These are phyloP conservation scores for Aristolochia californica DNA, from an alignment of 164 flowering plant genomes.

Conservation along the genomic window DNA sequence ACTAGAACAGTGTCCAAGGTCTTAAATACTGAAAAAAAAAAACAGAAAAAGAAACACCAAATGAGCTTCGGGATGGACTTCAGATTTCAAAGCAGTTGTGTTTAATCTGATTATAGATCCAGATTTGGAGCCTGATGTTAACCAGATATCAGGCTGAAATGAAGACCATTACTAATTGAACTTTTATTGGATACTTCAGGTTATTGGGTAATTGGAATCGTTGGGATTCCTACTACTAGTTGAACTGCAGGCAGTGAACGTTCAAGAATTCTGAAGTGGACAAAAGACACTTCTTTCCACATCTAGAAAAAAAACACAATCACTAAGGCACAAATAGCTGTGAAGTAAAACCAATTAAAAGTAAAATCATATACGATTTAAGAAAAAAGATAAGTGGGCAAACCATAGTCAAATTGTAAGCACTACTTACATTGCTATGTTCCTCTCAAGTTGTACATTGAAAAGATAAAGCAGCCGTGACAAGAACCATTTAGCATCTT, in stretches of 20 bases:
- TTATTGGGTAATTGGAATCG: no score
- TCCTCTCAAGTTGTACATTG: slow-evolving; percentile 79
- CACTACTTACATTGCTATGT: slow-evolving; percentile 67
- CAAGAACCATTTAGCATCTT: slow-evolving; percentile 62
- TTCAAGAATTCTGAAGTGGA: not conserved
- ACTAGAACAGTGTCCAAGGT: no score
- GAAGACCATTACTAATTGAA: no score
- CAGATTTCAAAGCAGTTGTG: no score
- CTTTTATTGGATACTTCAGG: no score
- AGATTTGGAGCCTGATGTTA: no score
- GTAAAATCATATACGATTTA: not conserved
- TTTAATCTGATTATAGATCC: no score
- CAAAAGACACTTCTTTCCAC: not conserved
- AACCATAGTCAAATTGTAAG: not conserved
- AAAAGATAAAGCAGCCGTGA: slow-evolving; percentile 62
- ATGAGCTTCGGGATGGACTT: no score
- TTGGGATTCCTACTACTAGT: not conserved
- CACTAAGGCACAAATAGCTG: not conserved
- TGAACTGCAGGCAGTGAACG: not conserved
- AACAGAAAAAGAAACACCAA: no score
- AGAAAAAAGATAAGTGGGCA: no score
- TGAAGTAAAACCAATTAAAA: not conserved
- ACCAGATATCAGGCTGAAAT: no score
- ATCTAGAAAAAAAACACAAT: not conserved
- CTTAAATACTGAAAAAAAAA: no score